Conservation (phyloP, 2,329 filamentous ascomycete species). For the Diplocarpon mali region DNA sequence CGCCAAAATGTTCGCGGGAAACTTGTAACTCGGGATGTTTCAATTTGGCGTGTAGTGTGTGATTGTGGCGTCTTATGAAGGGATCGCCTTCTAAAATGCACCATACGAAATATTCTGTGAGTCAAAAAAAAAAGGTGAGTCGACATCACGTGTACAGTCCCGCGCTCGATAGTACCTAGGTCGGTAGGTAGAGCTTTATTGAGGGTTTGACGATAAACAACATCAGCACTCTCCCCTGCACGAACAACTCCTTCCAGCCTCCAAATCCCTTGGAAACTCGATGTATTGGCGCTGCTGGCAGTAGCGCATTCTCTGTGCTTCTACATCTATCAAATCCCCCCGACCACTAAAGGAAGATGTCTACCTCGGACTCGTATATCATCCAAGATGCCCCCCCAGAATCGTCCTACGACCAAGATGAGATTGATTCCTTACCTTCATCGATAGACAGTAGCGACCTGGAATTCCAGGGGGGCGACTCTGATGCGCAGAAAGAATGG, state of each 20-base stretch:
- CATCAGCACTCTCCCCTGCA: too few relatives aligned
- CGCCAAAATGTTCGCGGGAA: not conserved
- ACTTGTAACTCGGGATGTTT: not conserved
- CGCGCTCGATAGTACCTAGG: too few relatives aligned
- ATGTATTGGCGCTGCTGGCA: conserved; percentile 20
- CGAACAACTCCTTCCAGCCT: not conserved
- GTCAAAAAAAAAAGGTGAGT: not conserved
- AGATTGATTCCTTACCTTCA: conserved; percentile 54
- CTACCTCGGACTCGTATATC: conserved; percentile 23
- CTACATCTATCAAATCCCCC: not conserved
- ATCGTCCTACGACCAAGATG: conserved; percentile 46
- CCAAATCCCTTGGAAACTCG: conserved; percentile 7
- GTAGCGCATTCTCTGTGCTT: conserved; percentile 22
- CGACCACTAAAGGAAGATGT: conserved; percentile 17
- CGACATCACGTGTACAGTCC: too few relatives aligned
- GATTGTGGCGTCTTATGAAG: conserved; percentile 3
- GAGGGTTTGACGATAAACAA: too few relatives aligned
- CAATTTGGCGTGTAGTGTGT: not conserved
- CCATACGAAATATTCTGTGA: too few relatives aligned
- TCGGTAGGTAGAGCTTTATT: too few relatives aligned
- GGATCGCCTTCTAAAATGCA: not conserved
- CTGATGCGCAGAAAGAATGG: conserved; percentile 92
- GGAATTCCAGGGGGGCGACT: conserved; percentile 43
- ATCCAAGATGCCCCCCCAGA: conserved; percentile 31
- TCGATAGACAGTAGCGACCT: conserved; percentile 40